These are phyloP conservation scores for Prunus yedoensis DNA, from an alignment of 331 rosid species.

Conservation along the genomic window DNA sequence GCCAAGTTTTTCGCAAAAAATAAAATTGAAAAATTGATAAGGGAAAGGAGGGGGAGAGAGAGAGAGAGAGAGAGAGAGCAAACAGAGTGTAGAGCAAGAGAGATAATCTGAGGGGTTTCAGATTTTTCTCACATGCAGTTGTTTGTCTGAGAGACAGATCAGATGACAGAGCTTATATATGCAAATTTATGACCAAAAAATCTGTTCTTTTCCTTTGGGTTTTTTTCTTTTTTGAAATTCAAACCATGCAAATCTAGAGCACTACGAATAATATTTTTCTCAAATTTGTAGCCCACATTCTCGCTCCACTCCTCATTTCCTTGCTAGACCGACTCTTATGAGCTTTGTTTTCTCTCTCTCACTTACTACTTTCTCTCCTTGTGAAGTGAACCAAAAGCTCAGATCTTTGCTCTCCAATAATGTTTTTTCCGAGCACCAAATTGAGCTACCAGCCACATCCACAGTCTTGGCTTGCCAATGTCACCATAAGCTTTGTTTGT, in stretches of 20 bases:
- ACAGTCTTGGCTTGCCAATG: conserved; percentile 10
- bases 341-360: conserved; percentile 32
- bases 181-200: conserved; percentile 17
- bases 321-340: conserved; percentile 51
- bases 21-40: conserved; percentile 1
- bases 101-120: conserved; percentile 30
- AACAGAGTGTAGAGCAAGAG: conserved; percentile 3
- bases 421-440: conserved; percentile 24
- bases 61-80: neutral
- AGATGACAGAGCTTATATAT: conserved; percentile 4
- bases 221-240: conserved; percentile 26
- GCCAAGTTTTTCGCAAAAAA: conserved; percentile 36
- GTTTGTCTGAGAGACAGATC: conserved; percentile 54
- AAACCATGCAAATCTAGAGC: conserved; percentile 47
- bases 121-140: conserved; percentile 50
- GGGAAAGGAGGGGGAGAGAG: conserved; percentile 1
- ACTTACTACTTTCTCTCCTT: conserved; percentile 30
- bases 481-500: conserved; percentile 32
- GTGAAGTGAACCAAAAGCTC: conserved; percentile 5
- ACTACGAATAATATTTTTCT: conserved; percentile 27
- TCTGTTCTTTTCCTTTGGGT: neutral
- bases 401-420: conserved; percentile 23
- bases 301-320: conserved; percentile 63
- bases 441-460: conserved; percentile 24
- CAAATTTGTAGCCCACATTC: conserved; percentile 49